Conservation (phyloP, 1,284 basidiomycete genomes). For the Gomphus sp. region DNA sequence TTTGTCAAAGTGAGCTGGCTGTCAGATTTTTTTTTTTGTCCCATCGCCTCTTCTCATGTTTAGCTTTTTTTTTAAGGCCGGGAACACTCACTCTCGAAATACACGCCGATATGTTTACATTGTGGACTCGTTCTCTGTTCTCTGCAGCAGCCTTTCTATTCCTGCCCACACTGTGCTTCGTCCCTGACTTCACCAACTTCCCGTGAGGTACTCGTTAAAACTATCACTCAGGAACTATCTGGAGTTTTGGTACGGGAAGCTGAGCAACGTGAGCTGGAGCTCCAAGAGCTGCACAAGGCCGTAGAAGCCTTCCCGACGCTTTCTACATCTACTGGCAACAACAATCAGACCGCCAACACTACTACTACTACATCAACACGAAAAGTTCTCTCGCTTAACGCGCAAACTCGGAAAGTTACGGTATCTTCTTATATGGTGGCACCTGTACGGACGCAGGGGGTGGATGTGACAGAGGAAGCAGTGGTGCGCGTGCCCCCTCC, state of each 20-base stretch:
- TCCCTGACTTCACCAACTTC: conserved; percentile 28
- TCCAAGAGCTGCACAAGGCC: conserved; percentile 37
- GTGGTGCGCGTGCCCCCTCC: conserved; percentile 30
- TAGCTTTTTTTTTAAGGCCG: conserved; percentile 31
- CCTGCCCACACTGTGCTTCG: conserved; percentile 47
- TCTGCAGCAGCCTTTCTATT: conserved; percentile 42
- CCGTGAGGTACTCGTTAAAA: conserved; percentile 28
- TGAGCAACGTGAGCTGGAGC: conserved; percentile 32
- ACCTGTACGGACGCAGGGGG: conserved; percentile 23
- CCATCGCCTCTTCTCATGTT: not conserved
- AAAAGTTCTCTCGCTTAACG: conserved; percentile 52
- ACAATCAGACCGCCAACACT: too few relatives aligned
- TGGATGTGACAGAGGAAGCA: conserved; percentile 23
- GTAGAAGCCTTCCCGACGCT: conserved; percentile 52
- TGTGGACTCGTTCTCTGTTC: conserved; percentile 59
- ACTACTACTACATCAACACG: conserved; percentile 21
- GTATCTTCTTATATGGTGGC: conserved; percentile 36
- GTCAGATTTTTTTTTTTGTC: conserved; percentile 54
- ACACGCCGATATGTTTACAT: conserved; percentile 43
- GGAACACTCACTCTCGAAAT: conserved; percentile 43
- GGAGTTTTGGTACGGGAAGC: conserved; percentile 39
- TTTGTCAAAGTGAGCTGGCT: conserved; percentile 26
- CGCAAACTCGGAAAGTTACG: conserved; percentile 40
- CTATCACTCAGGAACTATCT: conserved; percentile 35
- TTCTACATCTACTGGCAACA: not conserved